phyloP scores from a whole-genome alignment of 208 protist species.

The Leptomonas pyrrhocoris region DNA sequence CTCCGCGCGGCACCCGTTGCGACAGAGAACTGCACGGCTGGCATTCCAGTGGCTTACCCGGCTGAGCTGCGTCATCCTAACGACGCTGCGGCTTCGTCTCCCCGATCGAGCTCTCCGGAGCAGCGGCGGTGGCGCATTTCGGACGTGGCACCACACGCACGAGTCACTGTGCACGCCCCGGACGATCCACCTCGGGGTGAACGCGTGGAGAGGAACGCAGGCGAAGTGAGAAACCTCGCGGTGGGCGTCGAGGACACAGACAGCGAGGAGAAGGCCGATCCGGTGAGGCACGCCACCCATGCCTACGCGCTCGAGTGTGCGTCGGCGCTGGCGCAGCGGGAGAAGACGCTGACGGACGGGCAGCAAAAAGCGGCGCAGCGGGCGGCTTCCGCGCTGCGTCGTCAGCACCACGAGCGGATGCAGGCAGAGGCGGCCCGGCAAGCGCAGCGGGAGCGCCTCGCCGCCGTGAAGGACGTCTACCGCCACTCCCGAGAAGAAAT shows the following conservation, averaged over 20 bases:
- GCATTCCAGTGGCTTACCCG: constrained; percentile 15
- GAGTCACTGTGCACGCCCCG: constrained; percentile 8
- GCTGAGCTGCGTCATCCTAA: neutral
- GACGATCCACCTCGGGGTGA: neutral
- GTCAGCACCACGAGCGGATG: constrained; percentile 16
- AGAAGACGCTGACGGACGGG: neutral
- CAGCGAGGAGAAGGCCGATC: neutral
- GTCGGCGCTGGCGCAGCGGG: neutral
- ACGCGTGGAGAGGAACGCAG: neutral
- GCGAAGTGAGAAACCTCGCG: neutral
- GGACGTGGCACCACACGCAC: constrained; percentile 17
- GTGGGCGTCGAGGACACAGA: neutral
- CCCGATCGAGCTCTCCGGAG: neutral
- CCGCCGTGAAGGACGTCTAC: constrained; percentile 11
- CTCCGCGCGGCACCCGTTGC: constrained; percentile 14
- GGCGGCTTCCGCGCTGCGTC: constrained; percentile 27
- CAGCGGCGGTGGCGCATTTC: constrained; percentile 23
- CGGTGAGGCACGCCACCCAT: constrained; percentile 7
- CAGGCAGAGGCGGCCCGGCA: constrained; percentile 7
- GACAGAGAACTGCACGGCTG: neutral
- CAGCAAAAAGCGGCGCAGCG: constrained; percentile 41
- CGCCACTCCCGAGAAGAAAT: constrained; percentile 14
- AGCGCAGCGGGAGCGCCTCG: constrained; percentile 21
- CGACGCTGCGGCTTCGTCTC: neutral
- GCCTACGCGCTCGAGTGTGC: constrained; percentile 6